Base-by-base conservation (phyloP, 495 filamentous ascomycete genomes). In the Friedmanniomyces endolithicus region DNA sequence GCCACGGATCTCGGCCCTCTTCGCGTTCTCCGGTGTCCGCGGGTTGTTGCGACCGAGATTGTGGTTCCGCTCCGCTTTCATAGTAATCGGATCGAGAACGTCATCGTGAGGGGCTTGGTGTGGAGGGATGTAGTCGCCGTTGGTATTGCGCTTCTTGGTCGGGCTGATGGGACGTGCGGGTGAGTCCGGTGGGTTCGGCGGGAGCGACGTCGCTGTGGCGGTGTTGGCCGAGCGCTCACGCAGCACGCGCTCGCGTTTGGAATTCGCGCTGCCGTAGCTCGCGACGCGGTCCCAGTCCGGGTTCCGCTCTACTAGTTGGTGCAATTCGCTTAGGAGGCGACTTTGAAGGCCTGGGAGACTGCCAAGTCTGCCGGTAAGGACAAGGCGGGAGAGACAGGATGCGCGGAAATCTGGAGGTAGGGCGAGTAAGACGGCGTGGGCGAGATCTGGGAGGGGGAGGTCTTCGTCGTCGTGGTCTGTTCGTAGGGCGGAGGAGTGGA, bases 381-480 rank as follows among this genome's bases (percentile, higher is more conserved):
- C 75, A 50, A 98, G 88, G 48, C 90, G 85, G 7, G 88, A 80
- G 86, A 96, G 92, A 67, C 88, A 95, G 9, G 83, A 70, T 0
- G 82, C 81, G 22, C 92, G 82, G 20, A 86, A 79, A 70, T 98
- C 92, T 1, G 89, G 71, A 0, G 89, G 86, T 0, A 94, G 74
- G 11, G 78, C 68, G 1, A 90, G 73, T 3, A 98, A 77, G n/a
- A 77, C 72, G 29, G 77, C 76, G 69, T 94, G 94, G 0, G 89
- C 74, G 9, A 97, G 75, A 9, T 78, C 57, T 27, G 81, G 84
- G 0, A 96, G 66, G 0, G 90, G 78, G 25, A 83, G 76, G 52
- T 96, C 88, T 58, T 98, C 78, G 63, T 96, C 88, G 65, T 98
- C 92, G 50, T 88, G 73, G 48, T 81, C 73, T 62, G 77, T 62